Percentiles rank a stretch among this genome's conserved stretches.
Conservation (phyloP, 768 basidiomycete species). For the Galerina marginata region DNA sequence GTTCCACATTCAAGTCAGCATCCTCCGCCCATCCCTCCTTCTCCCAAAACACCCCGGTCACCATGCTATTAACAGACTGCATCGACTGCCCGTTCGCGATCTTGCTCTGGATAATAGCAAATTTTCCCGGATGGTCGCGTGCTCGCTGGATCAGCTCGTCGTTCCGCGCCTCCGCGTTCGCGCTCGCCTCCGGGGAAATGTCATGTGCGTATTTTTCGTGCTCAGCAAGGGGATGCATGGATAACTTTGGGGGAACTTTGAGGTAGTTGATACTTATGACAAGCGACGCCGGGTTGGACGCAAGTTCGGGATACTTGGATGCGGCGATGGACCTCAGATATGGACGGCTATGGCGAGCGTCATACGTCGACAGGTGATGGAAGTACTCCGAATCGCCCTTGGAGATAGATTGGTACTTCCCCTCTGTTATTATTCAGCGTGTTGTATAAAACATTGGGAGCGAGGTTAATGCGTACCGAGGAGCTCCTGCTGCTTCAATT, state of each 20-base stretch:
- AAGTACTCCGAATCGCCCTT: slow-evolving; percentile 39
- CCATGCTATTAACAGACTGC: slow-evolving; percentile 37
- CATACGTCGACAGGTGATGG: slow-evolving; percentile 40
- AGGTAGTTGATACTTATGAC: slow-evolving; percentile 42
- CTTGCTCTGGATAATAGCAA: slow-evolving; percentile 38
- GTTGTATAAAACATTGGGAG: neutral
- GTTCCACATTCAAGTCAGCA: no score
- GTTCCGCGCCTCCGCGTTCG: slow-evolving; percentile 39
- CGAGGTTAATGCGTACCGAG: slow-evolving; percentile 27
- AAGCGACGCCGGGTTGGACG: slow-evolving; percentile 23
- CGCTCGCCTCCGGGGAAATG: slow-evolving; percentile 20
- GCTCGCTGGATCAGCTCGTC: slow-evolving; percentile 42
- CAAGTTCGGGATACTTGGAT: slow-evolving; percentile 28
- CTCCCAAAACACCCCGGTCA: slow-evolving; percentile 37
- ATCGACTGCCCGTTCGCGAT: slow-evolving; percentile 34
- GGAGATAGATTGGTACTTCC: slow-evolving; percentile 35
- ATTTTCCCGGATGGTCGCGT: slow-evolving; percentile 35
- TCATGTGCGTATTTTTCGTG: slow-evolving; percentile 23
- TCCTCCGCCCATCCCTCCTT: slow-evolving; percentile 5
- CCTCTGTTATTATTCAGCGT: slow-evolving; percentile 27
- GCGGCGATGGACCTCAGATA: slow-evolving; percentile 30
- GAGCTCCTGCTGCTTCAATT: slow-evolving; percentile 42
- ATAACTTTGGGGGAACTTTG: slow-evolving; percentile 32
- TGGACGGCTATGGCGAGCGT: slow-evolving; percentile 33
- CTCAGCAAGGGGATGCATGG: slow-evolving; percentile 30